Evolutionary conservation across 441 rosid species (phyloP).

Genomic region (Aleurites moluccanus): DNA sequence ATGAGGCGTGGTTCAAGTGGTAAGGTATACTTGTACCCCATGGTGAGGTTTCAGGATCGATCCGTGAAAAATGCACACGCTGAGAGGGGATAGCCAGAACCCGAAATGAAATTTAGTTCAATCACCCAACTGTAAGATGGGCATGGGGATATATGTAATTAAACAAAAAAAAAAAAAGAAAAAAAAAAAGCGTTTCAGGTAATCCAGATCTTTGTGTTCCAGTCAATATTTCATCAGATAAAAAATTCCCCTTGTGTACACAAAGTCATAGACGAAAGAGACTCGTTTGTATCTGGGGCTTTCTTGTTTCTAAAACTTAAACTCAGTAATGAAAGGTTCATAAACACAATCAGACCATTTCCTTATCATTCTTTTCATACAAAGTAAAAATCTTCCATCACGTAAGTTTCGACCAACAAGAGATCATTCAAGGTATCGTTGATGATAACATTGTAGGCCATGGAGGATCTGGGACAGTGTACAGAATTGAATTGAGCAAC

Average conservation of each 20-base stretch:
- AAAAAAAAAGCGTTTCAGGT: slow-evolving; percentile 83
- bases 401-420: slow-evolving; percentile 61
- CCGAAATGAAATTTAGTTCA: no score
- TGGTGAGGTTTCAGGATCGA: no score
- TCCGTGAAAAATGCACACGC: no score
- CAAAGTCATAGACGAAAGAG: slow-evolving; percentile 43
- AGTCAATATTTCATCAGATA: slow-evolving; percentile 43
- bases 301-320: slow-evolving; percentile 60
- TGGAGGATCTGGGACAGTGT: slow-evolving; percentile 89
- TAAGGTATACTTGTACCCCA: no score
- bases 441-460: slow-evolving; percentile 84
- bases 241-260: slow-evolving; percentile 61
- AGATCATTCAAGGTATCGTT: slow-evolving; percentile 68
- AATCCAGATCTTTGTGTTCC: slow-evolving; percentile 84
- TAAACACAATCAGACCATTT: slow-evolving; percentile 59
- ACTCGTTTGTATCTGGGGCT: no score
- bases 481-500: slow-evolving; percentile 56
- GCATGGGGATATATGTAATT: no score
- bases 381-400: slow-evolving; percentile 84
- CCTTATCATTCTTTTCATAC: slow-evolving; percentile 67
- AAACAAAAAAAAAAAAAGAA: no score
- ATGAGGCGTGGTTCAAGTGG: no score
- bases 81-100: no score
- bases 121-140: no score
- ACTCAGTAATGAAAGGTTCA: slow-evolving; percentile 42